Conservation (phyloP, 345 rosid genomes). For the Salix dunnii region DNA sequence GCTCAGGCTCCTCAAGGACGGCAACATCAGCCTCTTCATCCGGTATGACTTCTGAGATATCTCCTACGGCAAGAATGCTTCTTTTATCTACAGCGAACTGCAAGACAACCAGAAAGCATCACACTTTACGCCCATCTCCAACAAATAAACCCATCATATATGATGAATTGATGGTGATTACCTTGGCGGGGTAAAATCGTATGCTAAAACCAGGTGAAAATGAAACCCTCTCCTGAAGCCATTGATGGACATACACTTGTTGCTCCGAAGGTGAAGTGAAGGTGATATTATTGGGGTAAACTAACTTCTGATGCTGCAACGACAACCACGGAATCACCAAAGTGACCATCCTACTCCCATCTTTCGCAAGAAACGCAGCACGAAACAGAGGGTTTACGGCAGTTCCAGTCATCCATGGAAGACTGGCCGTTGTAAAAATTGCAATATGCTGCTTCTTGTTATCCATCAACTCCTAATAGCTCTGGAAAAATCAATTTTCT, state of each 20-base stretch:
- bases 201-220: conserved; percentile 50
- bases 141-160: not conserved
- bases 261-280: conserved; percentile 71
- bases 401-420: conserved; percentile 99
- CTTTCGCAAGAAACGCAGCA: conserved; percentile 85
- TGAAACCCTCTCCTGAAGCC: conserved; percentile 75
- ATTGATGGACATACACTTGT: conserved; percentile 57
- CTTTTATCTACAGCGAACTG: conserved; percentile 85
- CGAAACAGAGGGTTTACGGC: conserved; percentile 95
- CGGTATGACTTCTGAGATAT: conserved; percentile 64
- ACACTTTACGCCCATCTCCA: not conserved
- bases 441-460: conserved; percentile 55
- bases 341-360: conserved; percentile 58
- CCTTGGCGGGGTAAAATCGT: conserved; percentile 85
- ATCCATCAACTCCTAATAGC: conserved; percentile 45
- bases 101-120: conserved; percentile 9
- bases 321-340: conserved; percentile 96
- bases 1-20: conserved; percentile 98
- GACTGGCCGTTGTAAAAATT: conserved; percentile 86
- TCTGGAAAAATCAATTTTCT: not conserved
- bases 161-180: conserved; percentile 14
- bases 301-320: conserved; percentile 59
- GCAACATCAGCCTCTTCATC: conserved; percentile 86
- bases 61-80: conserved; percentile 90
- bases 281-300: conserved; percentile 55